phyloP scores from a whole-genome alignment of 202 grass and related monocot genomes.

The Digitaria exilis region DNA sequence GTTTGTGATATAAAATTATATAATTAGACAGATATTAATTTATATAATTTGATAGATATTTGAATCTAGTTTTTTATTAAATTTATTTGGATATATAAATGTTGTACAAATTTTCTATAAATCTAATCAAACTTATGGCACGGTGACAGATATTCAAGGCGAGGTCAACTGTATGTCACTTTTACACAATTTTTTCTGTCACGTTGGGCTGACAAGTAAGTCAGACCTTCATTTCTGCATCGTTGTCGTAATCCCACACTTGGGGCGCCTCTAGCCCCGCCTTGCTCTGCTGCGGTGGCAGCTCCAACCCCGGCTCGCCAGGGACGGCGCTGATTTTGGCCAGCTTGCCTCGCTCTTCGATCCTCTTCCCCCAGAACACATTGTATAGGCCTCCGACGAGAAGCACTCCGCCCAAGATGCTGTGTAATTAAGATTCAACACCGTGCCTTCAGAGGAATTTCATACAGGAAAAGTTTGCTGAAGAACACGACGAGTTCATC shows the following conservation, averaged over 20 bases:
- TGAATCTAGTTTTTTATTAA: too few relatives aligned
- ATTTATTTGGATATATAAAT: too few relatives aligned
- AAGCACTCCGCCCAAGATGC: slow-evolving; percentile 57
- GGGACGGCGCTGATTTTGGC: slow-evolving; percentile 11
- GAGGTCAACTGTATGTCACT: too few relatives aligned
- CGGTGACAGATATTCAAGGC: too few relatives aligned
- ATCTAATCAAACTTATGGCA: too few relatives aligned
- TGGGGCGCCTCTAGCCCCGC: background rate
- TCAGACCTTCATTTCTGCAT: slow-evolving; percentile 36
- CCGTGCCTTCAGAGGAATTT: background rate
- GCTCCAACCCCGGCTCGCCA: slow-evolving; percentile 24
- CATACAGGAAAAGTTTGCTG: background rate
- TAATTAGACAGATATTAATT: too few relatives aligned
- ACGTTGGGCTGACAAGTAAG: background rate
- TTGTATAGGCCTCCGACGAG: slow-evolving; percentile 77
- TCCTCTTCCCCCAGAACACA: slow-evolving; percentile 73
- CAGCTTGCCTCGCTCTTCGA: slow-evolving; percentile 38
- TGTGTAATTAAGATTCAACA: background rate
- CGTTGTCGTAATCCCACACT: slow-evolving; percentile 34
- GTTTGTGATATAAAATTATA: too few relatives aligned
- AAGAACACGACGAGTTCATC: too few relatives aligned
- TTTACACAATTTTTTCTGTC: slow-evolving; percentile 39
- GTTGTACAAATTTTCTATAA: too few relatives aligned
- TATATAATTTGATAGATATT: too few relatives aligned
- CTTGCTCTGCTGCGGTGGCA: background rate